These are phyloP conservation scores for Rhododendron griersonianum DNA, from an alignment of 148 eudicot species.

Conservation along the genomic window DNA sequence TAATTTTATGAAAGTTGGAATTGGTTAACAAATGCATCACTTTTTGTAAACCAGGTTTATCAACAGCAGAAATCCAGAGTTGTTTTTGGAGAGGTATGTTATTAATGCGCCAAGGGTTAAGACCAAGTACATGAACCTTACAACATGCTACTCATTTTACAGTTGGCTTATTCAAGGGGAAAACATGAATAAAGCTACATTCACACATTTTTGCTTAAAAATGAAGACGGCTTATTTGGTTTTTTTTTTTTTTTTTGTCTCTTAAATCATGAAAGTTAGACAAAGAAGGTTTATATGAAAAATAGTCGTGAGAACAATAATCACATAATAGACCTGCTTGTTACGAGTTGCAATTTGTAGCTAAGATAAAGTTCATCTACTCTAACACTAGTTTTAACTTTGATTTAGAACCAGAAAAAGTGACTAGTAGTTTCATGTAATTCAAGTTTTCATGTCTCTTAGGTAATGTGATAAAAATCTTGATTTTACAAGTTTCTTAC, in stretches of 20 bases:
- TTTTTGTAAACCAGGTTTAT: conserved; percentile 26
- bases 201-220: background rate
- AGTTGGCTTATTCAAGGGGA: background rate
- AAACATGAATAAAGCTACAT: background rate
- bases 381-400: background rate
- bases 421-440: background rate
- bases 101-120: no score
- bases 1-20: background rate
- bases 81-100: conserved; percentile 46
- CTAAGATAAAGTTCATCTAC: background rate
- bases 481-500: background rate
- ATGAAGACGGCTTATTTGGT: background rate
- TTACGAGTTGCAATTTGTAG: background rate
- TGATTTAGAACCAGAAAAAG: background rate
- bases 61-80: conserved; percentile 21
- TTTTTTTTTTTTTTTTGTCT: background rate
- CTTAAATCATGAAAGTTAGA: background rate
- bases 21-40: background rate
- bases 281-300: background rate
- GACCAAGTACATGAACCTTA: background rate
- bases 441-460: background rate
- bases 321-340: background rate
- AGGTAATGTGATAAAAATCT: background rate
- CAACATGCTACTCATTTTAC: background rate
- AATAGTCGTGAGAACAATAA: background rate